These are phyloP conservation scores for Trypanosoma vivax DNA, from an alignment of 208 protist genomes.

Conservation along the genomic window DNA sequence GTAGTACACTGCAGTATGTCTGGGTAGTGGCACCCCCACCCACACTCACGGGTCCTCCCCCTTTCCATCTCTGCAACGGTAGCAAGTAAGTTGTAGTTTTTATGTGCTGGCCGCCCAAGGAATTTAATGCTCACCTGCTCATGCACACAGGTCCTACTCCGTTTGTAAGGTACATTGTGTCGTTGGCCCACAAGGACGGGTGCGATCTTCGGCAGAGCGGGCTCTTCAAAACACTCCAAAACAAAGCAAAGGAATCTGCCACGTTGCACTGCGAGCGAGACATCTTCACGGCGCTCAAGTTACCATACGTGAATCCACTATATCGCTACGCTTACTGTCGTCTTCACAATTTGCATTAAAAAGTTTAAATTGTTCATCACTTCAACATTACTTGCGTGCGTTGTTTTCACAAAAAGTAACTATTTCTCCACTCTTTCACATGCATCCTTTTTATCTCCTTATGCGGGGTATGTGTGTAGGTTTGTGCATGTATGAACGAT, in stretches of 20 bases:
- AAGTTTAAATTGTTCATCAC: constrained; percentile 1
- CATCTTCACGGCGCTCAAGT: constrained; percentile 31
- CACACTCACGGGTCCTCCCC: not conserved
- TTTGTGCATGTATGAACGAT: too few species aligned
- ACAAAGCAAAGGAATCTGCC: constrained; percentile 8
- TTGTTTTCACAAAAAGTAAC: constrained; percentile 4
- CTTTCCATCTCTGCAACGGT: not conserved
- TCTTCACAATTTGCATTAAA: constrained; percentile 15
- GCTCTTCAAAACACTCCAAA: constrained; percentile 18
- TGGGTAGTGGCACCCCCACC: not conserved
- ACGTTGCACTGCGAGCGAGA: constrained; percentile 36
- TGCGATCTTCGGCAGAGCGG: constrained; percentile 52
- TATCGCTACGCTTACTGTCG: constrained; percentile 61
- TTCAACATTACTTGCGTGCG: not conserved
- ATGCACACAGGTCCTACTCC: constrained; percentile 57
- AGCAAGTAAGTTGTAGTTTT: constrained; percentile 20
- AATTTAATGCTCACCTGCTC: constrained; percentile 30
- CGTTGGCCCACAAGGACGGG: constrained; percentile 35
- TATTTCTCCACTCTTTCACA: constrained; percentile 1
- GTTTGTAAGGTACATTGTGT: constrained; percentile 49
- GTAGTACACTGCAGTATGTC: not conserved
- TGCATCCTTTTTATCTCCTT: not conserved
- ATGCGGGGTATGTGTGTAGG: too few species aligned
- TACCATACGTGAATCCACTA: constrained; percentile 59
- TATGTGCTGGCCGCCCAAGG: constrained; percentile 25